Evolutionary conservation across 1,139 yeast species (phyloP), one percentile per base, ranked within the genome.

Genomic region (Nadsonia starkeyi-henricii): DNA sequence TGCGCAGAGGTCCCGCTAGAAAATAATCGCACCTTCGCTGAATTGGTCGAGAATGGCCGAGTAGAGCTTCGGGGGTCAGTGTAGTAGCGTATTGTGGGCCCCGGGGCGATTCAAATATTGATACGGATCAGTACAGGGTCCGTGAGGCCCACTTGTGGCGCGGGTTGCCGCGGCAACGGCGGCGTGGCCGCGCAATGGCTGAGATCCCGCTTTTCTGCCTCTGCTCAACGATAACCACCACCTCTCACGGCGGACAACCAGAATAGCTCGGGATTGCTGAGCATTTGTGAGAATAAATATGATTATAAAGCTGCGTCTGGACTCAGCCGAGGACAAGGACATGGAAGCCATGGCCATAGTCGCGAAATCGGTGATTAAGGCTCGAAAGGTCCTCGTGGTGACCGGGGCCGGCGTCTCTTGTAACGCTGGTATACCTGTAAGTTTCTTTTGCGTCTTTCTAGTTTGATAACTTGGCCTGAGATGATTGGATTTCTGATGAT

Each of bases 321-420:
- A 19, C 41, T 18, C 47, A 21, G 48, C 20, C 17, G 48, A 45
- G 18, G 48, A 47, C 19, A 43, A 45, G 41, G 36, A 37, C 30
- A 47, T 57, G 41, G 48, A 51, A 15, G 53, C 48, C 15, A 49
- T 33, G 17, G 17, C 15, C 12, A 33, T n/a, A 15, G 17, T 63
- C 8, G 63, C 66, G 9, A 46, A 48, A 26, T 41, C 50, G 19
- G 41, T 63, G 18, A 50, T 53, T 36, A 54, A 55, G 37, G 45
- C 64, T 20, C 54, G 58, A 30, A 57, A 58, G 44, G 51, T 58
- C 1, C 57, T 64, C 15, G 57, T 61, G 7, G 58, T 88, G 50
- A 86, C 96, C 0, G 96, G 97, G 8, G 97, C 97, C 1, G 97
- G 97, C 1, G 85, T 89, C 51, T 85, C 96, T 23, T 86, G 96